Percentiles rank a stretch among this genome's conserved stretches.
These are phyloP conservation scores for Lentinula aciculospora DNA, from an alignment of 768 basidiomycete species.

Conservation along the genomic window DNA sequence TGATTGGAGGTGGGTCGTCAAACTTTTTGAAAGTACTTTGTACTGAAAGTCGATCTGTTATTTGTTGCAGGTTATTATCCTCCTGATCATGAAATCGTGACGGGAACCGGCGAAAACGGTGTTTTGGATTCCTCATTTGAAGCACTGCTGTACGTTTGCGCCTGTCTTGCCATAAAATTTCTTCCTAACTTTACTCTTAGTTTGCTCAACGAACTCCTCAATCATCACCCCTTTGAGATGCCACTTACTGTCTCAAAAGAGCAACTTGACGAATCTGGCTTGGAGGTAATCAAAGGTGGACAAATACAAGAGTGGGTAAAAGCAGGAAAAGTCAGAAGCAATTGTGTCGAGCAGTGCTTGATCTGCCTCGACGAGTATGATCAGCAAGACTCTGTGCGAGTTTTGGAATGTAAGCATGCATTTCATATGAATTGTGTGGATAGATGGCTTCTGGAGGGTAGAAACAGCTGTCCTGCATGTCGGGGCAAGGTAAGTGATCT, in stretches of 20 bases:
- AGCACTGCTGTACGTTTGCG: constrained; percentile 56
- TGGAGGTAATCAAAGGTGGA: constrained; percentile 64
- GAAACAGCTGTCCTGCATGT: constrained; percentile 92
- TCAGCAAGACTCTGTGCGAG: constrained; percentile 68
- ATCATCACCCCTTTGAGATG: constrained; percentile 51
- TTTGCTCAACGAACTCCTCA: constrained; percentile 80
- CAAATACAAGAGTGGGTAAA: constrained; percentile 51
- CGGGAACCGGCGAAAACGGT: constrained; percentile 59
- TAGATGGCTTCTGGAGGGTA: constrained; percentile 77
- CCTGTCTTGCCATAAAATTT: background rate
- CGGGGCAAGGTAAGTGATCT: constrained; percentile 54
- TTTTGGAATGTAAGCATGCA: constrained; percentile 81
- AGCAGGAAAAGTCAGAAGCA: constrained; percentile 62
- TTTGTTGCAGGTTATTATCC: constrained; percentile 90
- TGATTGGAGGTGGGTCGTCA: constrained; percentile 64
- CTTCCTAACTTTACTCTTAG: constrained; percentile 25
- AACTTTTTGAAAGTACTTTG: too few species aligned
- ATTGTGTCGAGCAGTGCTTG: constrained; percentile 77
- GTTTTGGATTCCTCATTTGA: constrained; percentile 70
- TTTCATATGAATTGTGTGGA: constrained; percentile 90
- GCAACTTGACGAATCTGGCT: constrained; percentile 80
- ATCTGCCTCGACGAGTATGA: constrained; percentile 89
- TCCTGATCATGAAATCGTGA: constrained; percentile 82
- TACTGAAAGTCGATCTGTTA: too few species aligned
- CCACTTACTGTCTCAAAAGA: constrained; percentile 78